Evolutionary conservation across 2,329 filamentous ascomycete species (phyloP), one percentile per base, ranked within the genome.

Genomic region (Berkeleyomyces rouxiae): DNA sequence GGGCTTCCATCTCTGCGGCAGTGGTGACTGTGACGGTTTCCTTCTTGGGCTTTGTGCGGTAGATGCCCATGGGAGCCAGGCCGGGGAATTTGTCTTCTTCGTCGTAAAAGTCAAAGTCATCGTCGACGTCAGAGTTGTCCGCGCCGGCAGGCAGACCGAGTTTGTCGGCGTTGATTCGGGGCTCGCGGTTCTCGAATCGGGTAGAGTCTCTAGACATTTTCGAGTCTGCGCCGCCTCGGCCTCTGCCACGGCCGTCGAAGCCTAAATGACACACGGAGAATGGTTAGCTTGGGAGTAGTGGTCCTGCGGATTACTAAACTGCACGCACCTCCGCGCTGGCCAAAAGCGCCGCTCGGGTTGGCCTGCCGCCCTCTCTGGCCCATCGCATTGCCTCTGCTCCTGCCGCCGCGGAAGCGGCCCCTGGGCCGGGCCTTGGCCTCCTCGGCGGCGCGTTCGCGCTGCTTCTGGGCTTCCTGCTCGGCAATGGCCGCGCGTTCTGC

Each of bases 111-210:
- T 75, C 72, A 57, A 77, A 70, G 40, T 79, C 75, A n/a, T 75
- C 76, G 31, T 76, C 73, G 58, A 78, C 70, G 42, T 79, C 76
- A 23, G 75, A 75, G 39, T 75, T 67, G 62, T 74, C 68, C 61
- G 74, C 67, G 71, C 76, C 71, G 58, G 70, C 68, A 9, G 63
- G 63, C 3, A 62, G 10, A 67, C 78, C 79, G 58, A 83, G 78
- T 63, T 76, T 75, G 67, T 83, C 80, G 66, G 79, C 78, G 67
- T 83, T 82, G 69, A 83, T 78, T 70, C 81, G 72, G 42, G 74
- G 67, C 65, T 82, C 78, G 64, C 73, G 71, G 63, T 69, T 67
- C 42, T 68, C 66, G 58, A 67, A 66, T 53, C 70, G 69, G 49
- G 69, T 69, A 11, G 67, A 66, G 51, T 67, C 71, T 46, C 69